A percentile compares a stretch with the other conserved stretches of the same genome.
Evolutionary conservation across 805 yeast genomes (phyloP).

Genomic region (Barnettozyma pratensis): DNA sequence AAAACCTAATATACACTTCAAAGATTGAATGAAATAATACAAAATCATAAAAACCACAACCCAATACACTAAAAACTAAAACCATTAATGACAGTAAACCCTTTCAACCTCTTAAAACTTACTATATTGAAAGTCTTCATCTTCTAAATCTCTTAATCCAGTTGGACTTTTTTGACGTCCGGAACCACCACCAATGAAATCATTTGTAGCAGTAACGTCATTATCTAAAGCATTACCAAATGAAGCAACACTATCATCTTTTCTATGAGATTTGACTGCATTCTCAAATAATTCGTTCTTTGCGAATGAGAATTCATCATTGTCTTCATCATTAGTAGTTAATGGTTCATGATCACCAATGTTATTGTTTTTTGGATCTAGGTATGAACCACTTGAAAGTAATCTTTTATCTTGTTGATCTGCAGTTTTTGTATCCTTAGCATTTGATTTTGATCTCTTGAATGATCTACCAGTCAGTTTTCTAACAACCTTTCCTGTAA

Average conservation of each 20-base stretch:
- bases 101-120: neutral
- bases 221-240: constrained; percentile 13
- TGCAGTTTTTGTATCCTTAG: constrained; percentile 16
- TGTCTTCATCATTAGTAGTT: neutral
- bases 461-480: constrained; percentile 33
- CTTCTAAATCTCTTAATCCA: neutral
- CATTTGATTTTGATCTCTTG: constrained; percentile 6
- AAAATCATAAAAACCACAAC: too few species aligned
- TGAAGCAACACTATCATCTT: constrained; percentile 17
- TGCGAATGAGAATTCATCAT: constrained; percentile 9
- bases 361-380: neutral
- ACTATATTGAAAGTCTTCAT: neutral
- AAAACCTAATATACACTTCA: too few species aligned
- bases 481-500: constrained; percentile 39
- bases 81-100: too few species aligned
- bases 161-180: neutral
- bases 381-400: constrained; percentile 9
- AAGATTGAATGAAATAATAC: too few species aligned
- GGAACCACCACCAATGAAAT: constrained; percentile 15
- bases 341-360: neutral
- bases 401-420: constrained; percentile 11
- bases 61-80: too few species aligned
- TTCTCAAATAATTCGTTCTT: constrained; percentile 2
- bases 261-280: constrained; percentile 12
- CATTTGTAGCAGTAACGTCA: constrained; percentile 17